A percentile compares a stretch with the other conserved stretches of the same genome.
These are phyloP conservation scores for Bromus sterilis DNA, from an alignment of 176 grass and related monocot genomes.

Conservation along the genomic window DNA sequence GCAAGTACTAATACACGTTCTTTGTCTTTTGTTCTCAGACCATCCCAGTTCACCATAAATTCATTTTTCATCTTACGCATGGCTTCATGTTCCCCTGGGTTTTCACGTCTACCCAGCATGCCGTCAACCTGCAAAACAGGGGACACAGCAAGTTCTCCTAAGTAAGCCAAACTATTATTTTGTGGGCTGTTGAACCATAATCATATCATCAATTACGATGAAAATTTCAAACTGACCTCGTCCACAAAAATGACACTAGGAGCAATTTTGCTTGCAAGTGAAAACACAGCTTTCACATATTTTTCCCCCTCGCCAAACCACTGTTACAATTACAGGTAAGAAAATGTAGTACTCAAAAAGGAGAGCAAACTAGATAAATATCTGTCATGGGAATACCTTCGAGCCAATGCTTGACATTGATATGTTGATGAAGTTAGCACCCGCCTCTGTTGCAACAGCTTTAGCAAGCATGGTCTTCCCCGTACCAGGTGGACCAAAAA, in stretches of 20 bases:
- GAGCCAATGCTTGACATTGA: conserved; percentile 99
- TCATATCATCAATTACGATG: not conserved
- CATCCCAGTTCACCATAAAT: conserved; percentile 99
- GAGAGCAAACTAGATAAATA: conserved; percentile 13
- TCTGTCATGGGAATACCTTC: conserved; percentile 47
- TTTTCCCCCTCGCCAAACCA: conserved; percentile 99
- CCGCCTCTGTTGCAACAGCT: conserved; percentile 98
- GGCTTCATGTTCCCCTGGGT: conserved; percentile 96
- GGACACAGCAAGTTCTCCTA: not conserved
- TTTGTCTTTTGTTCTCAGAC: conserved; percentile 88
- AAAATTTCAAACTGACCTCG: conserved; percentile 60
- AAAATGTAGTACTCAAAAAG: conserved; percentile 13
- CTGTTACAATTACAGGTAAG: conserved; percentile 43
- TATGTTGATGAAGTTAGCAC: conserved; percentile 98
- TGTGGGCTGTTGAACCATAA: not conserved
- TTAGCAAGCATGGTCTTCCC: conserved; percentile 99
- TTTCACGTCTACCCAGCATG: conserved; percentile 95
- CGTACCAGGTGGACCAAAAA: conserved; percentile 93
- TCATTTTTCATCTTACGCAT: conserved; percentile 99
- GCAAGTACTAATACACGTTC: conserved; percentile 96
- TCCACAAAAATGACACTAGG: conserved; percentile 98
- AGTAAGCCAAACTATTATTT: not conserved
- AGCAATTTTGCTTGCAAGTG: conserved; percentile 96
- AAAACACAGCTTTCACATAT: conserved; percentile 97
- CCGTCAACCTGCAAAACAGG: conserved; percentile 64